Evolutionary conservation across 495 filamentous ascomycete species (phyloP), one percentile per base, ranked within the genome.

Genomic region (Xylaria longipes): DNA sequence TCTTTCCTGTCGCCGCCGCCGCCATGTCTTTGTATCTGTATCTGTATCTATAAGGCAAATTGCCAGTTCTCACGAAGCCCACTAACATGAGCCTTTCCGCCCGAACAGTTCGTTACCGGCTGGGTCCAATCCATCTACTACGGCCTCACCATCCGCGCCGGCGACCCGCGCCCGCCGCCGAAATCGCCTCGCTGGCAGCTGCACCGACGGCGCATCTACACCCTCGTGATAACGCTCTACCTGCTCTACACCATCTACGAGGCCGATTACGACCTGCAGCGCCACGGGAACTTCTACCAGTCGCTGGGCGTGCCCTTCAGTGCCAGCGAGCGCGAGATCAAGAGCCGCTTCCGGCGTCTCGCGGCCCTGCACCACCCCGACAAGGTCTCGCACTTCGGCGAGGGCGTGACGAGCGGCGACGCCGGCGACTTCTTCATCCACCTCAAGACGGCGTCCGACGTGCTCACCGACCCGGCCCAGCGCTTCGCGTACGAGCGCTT

Each of bases 401-500:
- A 9, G 7, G 20, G 45, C 15, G 20, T n/a, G n/a, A n/a, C n/a
- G n/a, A n/a, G 71, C 52, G 78, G 76, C 17, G 70, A 78, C n/a
- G 84, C 83, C 31, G 90, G 91, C 70, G 82, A 82, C 20, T 90
- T 91, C 82, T 98, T 96, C 77, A 88, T 97, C 25, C 88, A 91
- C 77, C 85, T 98, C 73, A 94, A 93, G 80, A 84, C 88, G 17
- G 94, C 94, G 12, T 89, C 95, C 70, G 96, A 99, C 74, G 93
- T 92, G 14, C 88, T 99, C 17, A 77, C 88, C 0, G 90, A 97
- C 77, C 90, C 94, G 3, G 89, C 89, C 7, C 91, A 89, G 80
- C 89, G 95, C 57, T 97, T 95, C 78, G 96, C 94, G 3, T 99
- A 99, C 80, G 94, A 98, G 74, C 89, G 95, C 15, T 97, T 97